A percentile compares a stretch with the other conserved stretches of the same genome.
phyloP scores from a whole-genome alignment of 805 yeast species.

The Pichia rugopelliculosa region DNA sequence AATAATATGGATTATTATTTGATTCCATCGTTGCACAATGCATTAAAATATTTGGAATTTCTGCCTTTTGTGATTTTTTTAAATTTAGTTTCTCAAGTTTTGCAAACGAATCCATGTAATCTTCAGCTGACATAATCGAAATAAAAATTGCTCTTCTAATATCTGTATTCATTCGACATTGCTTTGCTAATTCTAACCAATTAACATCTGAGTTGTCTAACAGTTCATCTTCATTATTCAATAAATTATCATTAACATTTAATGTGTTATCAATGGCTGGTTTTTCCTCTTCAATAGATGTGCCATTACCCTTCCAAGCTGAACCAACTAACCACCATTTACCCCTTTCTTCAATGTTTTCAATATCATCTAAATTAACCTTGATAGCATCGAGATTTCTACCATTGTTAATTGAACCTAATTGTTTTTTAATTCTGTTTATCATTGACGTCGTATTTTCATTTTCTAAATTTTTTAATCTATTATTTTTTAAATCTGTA shows the following conservation, averaged over 20 bases:
- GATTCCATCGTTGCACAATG: conserved; percentile 85
- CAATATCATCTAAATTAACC: conserved; percentile 77
- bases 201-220: conserved; percentile 71
- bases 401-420: conserved; percentile 44
- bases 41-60: conserved; percentile 74
- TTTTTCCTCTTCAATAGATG: background rate
- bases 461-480: conserved; percentile 46
- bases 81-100: conserved; percentile 73
- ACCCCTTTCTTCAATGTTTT: conserved; percentile 68
- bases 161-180: conserved; percentile 93
- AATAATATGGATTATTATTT: conserved; percentile 84
- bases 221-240: conserved; percentile 41
- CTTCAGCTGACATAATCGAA: conserved; percentile 92
- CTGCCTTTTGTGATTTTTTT: conserved; percentile 74
- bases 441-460: conserved; percentile 47
- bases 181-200: conserved; percentile 79
- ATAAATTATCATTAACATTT: conserved; percentile 27
- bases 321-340: conserved; percentile 99
- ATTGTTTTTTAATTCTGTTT: conserved; percentile 53
- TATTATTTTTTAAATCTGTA: conserved; percentile 79
- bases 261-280: conserved; percentile 7
- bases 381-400: conserved; percentile 67
- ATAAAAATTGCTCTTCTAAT: conserved; percentile 89
- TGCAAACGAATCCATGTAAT: conserved; percentile 78
- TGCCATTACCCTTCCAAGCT: conserved; percentile 73